Evolutionary conservation across 2,329 filamentous ascomycete species (phyloP).

Genomic region (Colletotrichum cuscutae): DNA sequence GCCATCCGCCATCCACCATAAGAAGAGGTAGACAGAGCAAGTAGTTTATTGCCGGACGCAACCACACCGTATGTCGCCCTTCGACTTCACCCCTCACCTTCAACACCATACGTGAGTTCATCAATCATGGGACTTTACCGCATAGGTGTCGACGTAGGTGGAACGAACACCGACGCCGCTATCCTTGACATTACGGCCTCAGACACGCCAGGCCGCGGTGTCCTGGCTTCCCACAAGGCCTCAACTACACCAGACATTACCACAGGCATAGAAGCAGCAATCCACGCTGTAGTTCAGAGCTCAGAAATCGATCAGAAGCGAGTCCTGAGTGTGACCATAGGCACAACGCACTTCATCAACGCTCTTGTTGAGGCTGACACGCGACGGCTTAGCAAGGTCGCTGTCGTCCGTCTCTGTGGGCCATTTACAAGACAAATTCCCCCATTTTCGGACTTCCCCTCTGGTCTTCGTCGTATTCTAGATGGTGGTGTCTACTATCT

Average conservation of each 20-base stretch:
- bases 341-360: slow-evolving; percentile 62
- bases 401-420: slow-evolving; percentile 57
- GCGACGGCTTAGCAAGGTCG: slow-evolving; percentile 53
- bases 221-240: slow-evolving; percentile 59
- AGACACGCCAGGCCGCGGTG: slow-evolving; percentile 48
- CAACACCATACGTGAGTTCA: background rate
- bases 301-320: slow-evolving; percentile 49
- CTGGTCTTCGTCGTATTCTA: slow-evolving; percentile 50
- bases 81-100: background rate
- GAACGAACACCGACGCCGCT: slow-evolving; percentile 56
- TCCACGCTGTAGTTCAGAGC: slow-evolving; percentile 52
- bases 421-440: slow-evolving; percentile 56
- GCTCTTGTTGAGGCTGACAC: slow-evolving; percentile 58
- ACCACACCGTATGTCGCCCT: background rate
- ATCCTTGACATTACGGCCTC: slow-evolving; percentile 53
- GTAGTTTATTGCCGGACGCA: too few relatives aligned
- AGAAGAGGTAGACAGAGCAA: too few relatives aligned
- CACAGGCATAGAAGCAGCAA: slow-evolving; percentile 58
- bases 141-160: slow-evolving; percentile 55
- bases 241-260: slow-evolving; percentile 62
- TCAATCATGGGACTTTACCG: slow-evolving; percentile 51
- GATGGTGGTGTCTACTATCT: slow-evolving; percentile 53
- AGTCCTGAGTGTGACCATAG: slow-evolving; percentile 60
- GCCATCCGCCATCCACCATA: too few relatives aligned
- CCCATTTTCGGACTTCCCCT: slow-evolving; percentile 58